Conservation (phyloP, 257 asterid genomes). For the Solanum peruvianum region DNA sequence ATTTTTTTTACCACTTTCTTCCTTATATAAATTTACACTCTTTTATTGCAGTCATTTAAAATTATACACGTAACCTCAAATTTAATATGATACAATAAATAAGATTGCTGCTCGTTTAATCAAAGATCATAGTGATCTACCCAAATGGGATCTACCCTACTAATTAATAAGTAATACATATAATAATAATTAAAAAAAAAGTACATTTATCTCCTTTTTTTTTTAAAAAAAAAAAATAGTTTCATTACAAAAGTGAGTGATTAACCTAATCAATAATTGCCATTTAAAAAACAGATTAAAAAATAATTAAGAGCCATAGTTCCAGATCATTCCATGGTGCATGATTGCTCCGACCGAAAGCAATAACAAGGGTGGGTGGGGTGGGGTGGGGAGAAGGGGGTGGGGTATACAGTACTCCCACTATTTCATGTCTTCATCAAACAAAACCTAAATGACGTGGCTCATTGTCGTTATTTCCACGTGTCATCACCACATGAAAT, state of each 20-base stretch:
- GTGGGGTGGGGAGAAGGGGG: fast-evolving
- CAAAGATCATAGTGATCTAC: too few relatives aligned
- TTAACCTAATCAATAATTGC: neutral
- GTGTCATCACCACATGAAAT: constrained; percentile 12
- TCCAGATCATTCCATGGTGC: neutral
- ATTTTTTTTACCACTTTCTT: neutral
- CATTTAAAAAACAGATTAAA: neutral
- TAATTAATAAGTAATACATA: too few relatives aligned
- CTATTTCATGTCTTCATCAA: neutral
- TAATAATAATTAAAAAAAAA: neutral
- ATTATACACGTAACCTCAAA: neutral
- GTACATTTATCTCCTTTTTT: neutral
- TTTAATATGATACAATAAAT: too few relatives aligned
- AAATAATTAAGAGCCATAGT: neutral
- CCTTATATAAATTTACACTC: neutral
- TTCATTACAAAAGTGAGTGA: neutral
- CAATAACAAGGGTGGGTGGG: neutral
- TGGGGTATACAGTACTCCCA: neutral
- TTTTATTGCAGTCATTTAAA: neutral
- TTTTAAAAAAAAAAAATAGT: too few relatives aligned
- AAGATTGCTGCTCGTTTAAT: too few relatives aligned
- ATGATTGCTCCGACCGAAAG: neutral
- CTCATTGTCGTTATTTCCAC: constrained; percentile 5
- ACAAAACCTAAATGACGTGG: constrained; percentile 16
- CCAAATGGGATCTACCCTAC: too few relatives aligned